These are phyloP conservation scores for Pseudozyma sp. DNA, from an alignment of 1,284 basidiomycete species.

Conservation along the genomic window DNA sequence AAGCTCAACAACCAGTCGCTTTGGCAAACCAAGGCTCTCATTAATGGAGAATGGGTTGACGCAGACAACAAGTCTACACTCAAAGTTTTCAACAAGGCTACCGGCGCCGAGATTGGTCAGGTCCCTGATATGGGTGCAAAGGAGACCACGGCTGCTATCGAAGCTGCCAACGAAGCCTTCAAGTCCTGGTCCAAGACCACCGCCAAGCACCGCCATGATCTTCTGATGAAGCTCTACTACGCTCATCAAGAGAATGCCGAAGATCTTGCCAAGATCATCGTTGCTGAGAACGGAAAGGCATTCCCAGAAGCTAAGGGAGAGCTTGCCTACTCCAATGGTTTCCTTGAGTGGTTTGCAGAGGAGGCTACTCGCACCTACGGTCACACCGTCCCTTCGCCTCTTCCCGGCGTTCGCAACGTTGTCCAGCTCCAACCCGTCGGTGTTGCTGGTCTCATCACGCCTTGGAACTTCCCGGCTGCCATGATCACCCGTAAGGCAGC, in stretches of 20 bases:
- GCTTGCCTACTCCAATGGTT: conserved; percentile 64
- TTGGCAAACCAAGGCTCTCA: conserved; percentile 56
- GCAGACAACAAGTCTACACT: conserved; percentile 55
- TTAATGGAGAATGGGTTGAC: conserved; percentile 64
- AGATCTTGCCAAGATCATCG: conserved; percentile 66
- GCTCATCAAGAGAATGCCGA: conserved; percentile 58
- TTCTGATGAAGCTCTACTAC: conserved; percentile 62
- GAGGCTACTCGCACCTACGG: conserved; percentile 69
- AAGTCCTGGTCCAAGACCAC: conserved; percentile 62
- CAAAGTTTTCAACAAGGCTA: conserved; percentile 67
- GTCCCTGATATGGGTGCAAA: conserved; percentile 62
- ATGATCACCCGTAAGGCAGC: conserved; percentile 85
- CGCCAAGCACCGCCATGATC: conserved; percentile 62
- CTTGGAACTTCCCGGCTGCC: conserved; percentile 67
- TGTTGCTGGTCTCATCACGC: conserved; percentile 71
- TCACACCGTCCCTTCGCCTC: conserved; percentile 85
- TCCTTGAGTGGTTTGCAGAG: conserved; percentile 66
- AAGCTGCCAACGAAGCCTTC: conserved; percentile 60
- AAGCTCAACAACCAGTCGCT: conserved; percentile 60
- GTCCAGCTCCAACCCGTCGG: conserved; percentile 91
- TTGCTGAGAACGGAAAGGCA: conserved; percentile 67
- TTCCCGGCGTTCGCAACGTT: conserved; percentile 81
- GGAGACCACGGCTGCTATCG: conserved; percentile 62
- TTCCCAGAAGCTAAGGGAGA: conserved; percentile 66
- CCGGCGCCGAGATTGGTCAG: conserved; percentile 57